These are phyloP conservation scores for Heliamphora pulchella DNA, from an alignment of 179 eudicot genomes.

Conservation along the genomic window DNA sequence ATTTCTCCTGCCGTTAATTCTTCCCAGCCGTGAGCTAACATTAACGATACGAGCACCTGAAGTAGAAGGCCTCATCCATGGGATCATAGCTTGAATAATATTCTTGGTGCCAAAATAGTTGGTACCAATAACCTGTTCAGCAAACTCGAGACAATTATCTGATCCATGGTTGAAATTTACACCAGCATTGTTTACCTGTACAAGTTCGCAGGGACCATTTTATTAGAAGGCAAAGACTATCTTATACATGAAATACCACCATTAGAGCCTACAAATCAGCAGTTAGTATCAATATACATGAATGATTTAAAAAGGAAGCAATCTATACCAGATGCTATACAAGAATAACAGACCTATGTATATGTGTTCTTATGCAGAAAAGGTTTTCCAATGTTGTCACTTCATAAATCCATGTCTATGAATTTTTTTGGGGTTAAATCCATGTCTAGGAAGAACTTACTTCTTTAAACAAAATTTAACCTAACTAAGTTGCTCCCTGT, in stretches of 20 bases:
- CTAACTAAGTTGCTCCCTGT: neutral
- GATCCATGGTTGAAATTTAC: constrained; percentile 63
- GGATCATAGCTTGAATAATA: constrained; percentile 68
- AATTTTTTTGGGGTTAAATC: neutral
- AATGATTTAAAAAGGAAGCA: neutral
- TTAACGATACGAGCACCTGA: constrained; percentile 80
- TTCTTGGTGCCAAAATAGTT: constrained; percentile 84
- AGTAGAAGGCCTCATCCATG: constrained; percentile 67
- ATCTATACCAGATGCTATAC: neutral
- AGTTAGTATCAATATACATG: too few species aligned
- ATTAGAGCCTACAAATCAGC: neutral
- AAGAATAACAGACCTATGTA: neutral
- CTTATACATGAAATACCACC: neutral
- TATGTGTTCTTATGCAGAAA: neutral
- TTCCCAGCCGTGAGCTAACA: constrained; percentile 82
- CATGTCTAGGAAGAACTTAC: neutral
- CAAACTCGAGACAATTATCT: constrained; percentile 65
- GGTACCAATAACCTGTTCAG: constrained; percentile 67
- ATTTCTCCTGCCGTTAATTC: constrained; percentile 77
- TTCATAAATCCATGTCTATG: neutral
- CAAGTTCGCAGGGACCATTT: constrained; percentile 7
- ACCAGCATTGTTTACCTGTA: constrained; percentile 94
- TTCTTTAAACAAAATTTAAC: neutral
- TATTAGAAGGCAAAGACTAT: neutral
- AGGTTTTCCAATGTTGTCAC: neutral